Evolutionary conservation across 2,329 filamentous ascomycete species (phyloP), one percentile per base, ranked within the genome.

Genomic region (Dactylellina drechsleri): DNA sequence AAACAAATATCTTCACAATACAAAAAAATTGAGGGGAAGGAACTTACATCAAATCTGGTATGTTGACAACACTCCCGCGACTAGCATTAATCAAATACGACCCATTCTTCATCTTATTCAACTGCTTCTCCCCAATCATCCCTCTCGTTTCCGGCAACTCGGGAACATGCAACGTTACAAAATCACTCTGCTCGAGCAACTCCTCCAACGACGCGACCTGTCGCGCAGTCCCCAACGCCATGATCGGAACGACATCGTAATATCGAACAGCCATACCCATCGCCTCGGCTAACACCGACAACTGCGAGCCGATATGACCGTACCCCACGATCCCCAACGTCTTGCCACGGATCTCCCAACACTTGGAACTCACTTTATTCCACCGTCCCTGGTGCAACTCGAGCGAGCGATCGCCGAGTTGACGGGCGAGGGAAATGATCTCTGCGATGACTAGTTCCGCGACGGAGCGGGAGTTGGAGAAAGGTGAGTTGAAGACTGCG

Each of bases 241-340:
- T 99, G 79, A 98, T 86, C 79, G 93, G 96, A 77, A 97, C 84
- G 5, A 97, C 89, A 82, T 99, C 95, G 83, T 96, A 98, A 86
- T 97, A 99, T 80, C 98, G 93, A 80, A 99, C 95, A 15, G 87
- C 89, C 94, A 99, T 97, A 58, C 95, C 95, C 93, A 99, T 97
- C 23, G 94, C 89, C 83, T 99, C 95, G 28, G 95, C 93, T 77
- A 99, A 85, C 49, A 99, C 95, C 0, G 93, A 98, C 77, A 99
- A 85, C 83, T 99, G 95, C 60, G 92, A 93, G 77, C 95, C 95
- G 81, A 99, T 98, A 82, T 99, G 95, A 76, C 95, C 95, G 81
- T 99, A 99, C 31, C 95, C 95, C 78, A 99, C 89, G 80, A 99
- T 98, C 89, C 91, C 95, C 62, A 99, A 86, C 50, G 94, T 98